Base-by-base conservation (phyloP, 257 asterid species). In the Gentiana macrophylla region DNA sequence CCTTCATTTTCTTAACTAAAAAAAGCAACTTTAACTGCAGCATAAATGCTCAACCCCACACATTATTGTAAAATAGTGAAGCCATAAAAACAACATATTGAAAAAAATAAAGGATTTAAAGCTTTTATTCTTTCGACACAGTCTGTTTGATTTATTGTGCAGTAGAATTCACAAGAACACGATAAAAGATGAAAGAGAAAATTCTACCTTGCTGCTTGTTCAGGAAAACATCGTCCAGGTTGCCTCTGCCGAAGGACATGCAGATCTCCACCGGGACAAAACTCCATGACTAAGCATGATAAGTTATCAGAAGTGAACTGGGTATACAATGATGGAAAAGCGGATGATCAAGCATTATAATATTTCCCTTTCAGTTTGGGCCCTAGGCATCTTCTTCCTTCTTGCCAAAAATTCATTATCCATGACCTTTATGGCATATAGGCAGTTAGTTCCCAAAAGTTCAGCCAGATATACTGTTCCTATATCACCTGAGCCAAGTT, bases 181-280 rank as follows among this genome's bases (percentile, higher is more conserved):
- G 24, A 15, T 15, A 15, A 15, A 15, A 41, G 1, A 5, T 5
- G 46, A 6, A 49, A 60, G 36, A 15, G 9, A 43, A 4, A 59
- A 4, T 33, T 5, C 36, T 80, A 90, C 98, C 98, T 83, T 59
- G 96, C 98, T 15, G 89, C 95, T 48, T 86, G 80, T 67, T 90
- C 98, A 4, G 86, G 84, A 65, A 80, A 90, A 61, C 61, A 77
- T 64, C 91, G 72, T 50, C 82, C 84, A 5, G 86, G 87, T 71
- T 86, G 96, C 77, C 76, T 84, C 74, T 90, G 98, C 35, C 98
- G 74, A 41, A 90, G 86, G 35, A 84, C 98, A 34, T 90, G 98
- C 41, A 86, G 71, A 73, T 90, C 98, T 61, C 98, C 98, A 69
- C 96, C 89, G 1, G 96, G 94, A 71, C 98, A 91, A 63, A 84